Base-by-base conservation (phyloP, 2,329 filamentous ascomycete species). In the Allantophomopsis cytisporea region DNA sequence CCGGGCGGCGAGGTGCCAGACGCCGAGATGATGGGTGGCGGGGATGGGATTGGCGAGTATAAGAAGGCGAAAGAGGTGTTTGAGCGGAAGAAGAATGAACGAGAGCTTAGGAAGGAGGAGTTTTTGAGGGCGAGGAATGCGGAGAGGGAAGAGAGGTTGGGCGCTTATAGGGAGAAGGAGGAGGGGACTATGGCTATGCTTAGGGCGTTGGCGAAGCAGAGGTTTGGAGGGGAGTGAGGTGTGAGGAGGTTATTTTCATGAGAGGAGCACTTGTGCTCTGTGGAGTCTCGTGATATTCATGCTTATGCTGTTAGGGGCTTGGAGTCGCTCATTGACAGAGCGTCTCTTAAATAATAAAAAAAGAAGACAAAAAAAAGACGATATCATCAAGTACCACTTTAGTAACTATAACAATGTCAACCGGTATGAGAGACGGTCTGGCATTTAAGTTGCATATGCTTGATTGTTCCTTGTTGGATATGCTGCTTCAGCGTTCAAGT, bases 171-270 rank as follows among this genome's bases (percentile, higher is more conserved):
- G 52, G 73, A 74, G 51, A 83, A 86, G 58, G 89, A 96, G 60
- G 80, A 87, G 46, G 76, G 76, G 53, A 94, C 86, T 1, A 85
- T 95, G 68, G 75, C 75, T 37, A 87, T 85, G 69, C 54, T 96
- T 53, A 80, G 71, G 60, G 75, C 78, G 50, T 61, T 96, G 60
- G 89, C 87, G 13, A 80, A 71, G 61, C 74, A 84, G 62, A 71
- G 83, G 46, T 94, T 84, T 68, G 84, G 84, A 18, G 11, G 5
- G 4, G 23, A 28, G 23, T 28, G 11, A 28, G 11, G 23, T 4
- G 23, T 4, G 11, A 38, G 6, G 31, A 12, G 12, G 31, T 2
- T 8, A 15, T 34, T 5, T 7, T 14, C 5, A 34, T 15, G 31
- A 7, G 31, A n/a, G 31, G 4, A 8, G 31, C 14, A 5, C 7